Conservation (phyloP, 495 filamentous ascomycete species). For the Acidiella bohemica region DNA sequence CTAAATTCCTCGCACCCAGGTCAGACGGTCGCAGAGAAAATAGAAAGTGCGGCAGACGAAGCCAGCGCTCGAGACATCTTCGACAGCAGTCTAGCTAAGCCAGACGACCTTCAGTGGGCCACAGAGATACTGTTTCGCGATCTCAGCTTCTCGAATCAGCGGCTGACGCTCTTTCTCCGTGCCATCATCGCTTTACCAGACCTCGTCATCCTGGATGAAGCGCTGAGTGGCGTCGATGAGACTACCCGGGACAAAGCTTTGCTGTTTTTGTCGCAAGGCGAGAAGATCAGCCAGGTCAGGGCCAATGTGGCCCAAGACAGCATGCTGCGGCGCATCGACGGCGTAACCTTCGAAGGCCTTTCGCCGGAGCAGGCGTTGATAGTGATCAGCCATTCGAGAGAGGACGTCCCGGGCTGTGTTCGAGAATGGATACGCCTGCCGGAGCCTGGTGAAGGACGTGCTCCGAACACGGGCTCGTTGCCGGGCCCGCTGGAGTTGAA, state of each 20-base stretch:
- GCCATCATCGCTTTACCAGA: constrained; percentile 73
- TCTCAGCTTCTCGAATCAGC: constrained; percentile 63
- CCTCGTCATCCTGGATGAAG: constrained; percentile 82
- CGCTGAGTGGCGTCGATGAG: constrained; percentile 80
- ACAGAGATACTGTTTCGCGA: constrained; percentile 56
- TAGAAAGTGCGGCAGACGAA: background rate
- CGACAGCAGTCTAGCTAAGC: background rate
- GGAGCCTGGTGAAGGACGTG: constrained; percentile 40
- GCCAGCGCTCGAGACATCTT: background rate
- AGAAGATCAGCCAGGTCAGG: constrained; percentile 11
- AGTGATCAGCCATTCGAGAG: constrained; percentile 74
- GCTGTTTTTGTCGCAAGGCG: constrained; percentile 44
- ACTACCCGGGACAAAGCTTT: constrained; percentile 72
- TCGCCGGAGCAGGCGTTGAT: constrained; percentile 61
- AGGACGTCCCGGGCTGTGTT: constrained; percentile 74
- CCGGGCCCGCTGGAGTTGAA: constrained; percentile 42
- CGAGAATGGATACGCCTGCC: constrained; percentile 72
- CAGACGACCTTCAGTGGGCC: constrained; percentile 46
- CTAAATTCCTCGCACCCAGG: constrained; percentile 40
- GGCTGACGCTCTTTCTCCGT: constrained; percentile 71
- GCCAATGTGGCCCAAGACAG: constrained; percentile 3
- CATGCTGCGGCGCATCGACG: constrained; percentile 17
- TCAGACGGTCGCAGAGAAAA: background rate
- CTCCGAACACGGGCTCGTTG: constrained; percentile 43
- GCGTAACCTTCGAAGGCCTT: constrained; percentile 40